These are phyloP conservation scores for Chlorella sp. DNA, from an alignment of 139 green algal species.

Conservation along the genomic window DNA sequence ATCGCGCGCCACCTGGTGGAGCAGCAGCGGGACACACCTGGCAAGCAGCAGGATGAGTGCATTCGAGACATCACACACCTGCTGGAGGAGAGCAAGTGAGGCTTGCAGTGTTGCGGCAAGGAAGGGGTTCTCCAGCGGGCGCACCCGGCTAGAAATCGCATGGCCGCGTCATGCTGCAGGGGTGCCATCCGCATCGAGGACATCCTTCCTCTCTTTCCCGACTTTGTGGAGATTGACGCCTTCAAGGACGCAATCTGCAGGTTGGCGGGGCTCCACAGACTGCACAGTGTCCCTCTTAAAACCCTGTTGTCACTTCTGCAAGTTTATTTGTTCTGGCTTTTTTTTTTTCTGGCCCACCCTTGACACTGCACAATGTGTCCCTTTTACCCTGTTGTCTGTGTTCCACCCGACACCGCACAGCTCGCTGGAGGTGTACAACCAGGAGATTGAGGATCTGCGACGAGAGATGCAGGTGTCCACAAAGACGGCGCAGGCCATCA, in stretches of 20 bases:
- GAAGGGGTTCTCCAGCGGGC: too few species aligned
- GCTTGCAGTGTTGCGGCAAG: too few species aligned
- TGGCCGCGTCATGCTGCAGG: too few species aligned
- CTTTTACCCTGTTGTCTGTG: too few species aligned
- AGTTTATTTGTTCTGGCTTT: background rate
- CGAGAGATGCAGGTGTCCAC: constrained; percentile 79
- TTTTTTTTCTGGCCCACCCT: too few species aligned
- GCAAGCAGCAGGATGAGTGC: constrained; percentile 36
- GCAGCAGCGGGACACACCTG: background rate
- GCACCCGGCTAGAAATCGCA: too few species aligned
- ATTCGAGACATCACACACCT: constrained; percentile 72
- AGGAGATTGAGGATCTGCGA: constrained; percentile 66
- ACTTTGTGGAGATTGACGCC: constrained; percentile 94
- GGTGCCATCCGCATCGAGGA: constrained; percentile 94
- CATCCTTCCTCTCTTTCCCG: constrained; percentile 96
- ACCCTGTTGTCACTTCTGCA: background rate
- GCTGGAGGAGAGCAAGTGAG: too few species aligned
- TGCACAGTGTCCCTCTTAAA: background rate
- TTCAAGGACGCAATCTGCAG: constrained; percentile 92
- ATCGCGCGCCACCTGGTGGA: constrained; percentile 88
- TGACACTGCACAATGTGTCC: too few species aligned
- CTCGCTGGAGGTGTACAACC: constrained; percentile 88
- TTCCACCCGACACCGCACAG: too few species aligned
- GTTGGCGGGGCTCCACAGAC: background rate
- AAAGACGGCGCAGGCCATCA: constrained; percentile 72